phyloP scores from a whole-genome alignment of 1,284 basidiomycete species.

The Inonotus hispidus region DNA sequence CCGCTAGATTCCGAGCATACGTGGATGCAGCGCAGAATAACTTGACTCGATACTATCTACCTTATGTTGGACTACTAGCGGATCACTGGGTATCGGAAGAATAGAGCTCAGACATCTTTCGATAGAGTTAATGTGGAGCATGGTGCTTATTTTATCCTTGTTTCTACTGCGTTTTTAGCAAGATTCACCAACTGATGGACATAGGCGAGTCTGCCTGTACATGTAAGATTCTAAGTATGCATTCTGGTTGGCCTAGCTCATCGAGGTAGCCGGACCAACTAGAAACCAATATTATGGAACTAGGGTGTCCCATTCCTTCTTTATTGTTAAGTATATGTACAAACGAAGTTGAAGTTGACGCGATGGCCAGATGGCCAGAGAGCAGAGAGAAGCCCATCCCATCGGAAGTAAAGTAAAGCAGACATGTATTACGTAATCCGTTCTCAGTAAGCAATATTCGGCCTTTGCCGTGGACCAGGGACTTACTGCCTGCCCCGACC shows the following conservation, averaged over 20 bases:
- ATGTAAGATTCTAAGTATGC: too few relatives aligned
- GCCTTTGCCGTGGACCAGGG: neutral
- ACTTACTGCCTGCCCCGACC: neutral
- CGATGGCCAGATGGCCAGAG: too few relatives aligned
- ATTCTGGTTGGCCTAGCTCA: too few relatives aligned
- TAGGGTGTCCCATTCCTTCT: too few relatives aligned
- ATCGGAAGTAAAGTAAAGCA: neutral
- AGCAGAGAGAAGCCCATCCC: too few relatives aligned
- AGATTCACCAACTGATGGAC: neutral
- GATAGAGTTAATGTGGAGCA: neutral
- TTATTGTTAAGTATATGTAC: too few relatives aligned
- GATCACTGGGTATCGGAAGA: conserved; percentile 71
- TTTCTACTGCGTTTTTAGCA: neutral
- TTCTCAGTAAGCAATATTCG: neutral
- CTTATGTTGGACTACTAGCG: conserved; percentile 64
- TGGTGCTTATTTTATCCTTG: conserved; percentile 1
- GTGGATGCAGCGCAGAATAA: conserved; percentile 53
- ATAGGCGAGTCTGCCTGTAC: neutral
- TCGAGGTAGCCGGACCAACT: too few relatives aligned
- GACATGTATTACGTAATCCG: neutral
- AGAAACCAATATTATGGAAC: too few relatives aligned
- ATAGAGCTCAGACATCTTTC: conserved; percentile 28
- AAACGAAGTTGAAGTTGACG: too few relatives aligned
- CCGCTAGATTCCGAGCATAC: conserved; percentile 55
- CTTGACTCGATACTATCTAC: conserved; percentile 56